Evolutionary conservation across 495 filamentous ascomycete genomes (phyloP).

Genomic region (Tuber melanosporum): DNA sequence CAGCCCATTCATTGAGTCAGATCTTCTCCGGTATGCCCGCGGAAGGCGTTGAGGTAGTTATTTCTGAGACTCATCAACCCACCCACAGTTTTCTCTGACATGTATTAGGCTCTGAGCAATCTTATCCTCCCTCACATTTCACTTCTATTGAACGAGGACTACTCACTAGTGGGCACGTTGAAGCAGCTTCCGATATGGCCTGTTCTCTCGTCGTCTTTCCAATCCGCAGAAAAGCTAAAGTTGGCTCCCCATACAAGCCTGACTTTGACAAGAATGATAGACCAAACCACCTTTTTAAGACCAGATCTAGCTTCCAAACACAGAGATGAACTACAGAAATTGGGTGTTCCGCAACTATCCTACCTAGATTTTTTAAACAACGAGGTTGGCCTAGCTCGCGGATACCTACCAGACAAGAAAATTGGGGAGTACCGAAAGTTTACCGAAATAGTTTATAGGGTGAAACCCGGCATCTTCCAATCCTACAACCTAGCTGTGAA

Average conservation of each 20-base stretch:
- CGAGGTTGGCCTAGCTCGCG: constrained; percentile 7
- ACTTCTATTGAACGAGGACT: constrained; percentile 1
- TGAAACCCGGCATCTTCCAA: constrained; percentile 11
- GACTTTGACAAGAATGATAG: constrained; percentile 10
- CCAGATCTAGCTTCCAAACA: constrained; percentile 12
- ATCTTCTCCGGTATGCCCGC: neutral
- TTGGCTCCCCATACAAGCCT: constrained; percentile 24
- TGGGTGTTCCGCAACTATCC: constrained; percentile 17
- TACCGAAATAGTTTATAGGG: constrained; percentile 9
- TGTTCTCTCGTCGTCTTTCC: constrained; percentile 18
- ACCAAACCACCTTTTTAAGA: constrained; percentile 18
- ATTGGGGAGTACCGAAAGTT: constrained; percentile 19
- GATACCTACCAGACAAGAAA: constrained; percentile 10
- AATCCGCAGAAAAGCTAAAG: constrained; percentile 15
- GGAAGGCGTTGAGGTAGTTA: neutral
- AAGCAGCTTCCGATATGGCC: constrained; percentile 33
- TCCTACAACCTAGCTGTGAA: constrained; percentile 22
- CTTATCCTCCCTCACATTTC: constrained; percentile 21
- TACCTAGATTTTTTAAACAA: constrained; percentile 16
- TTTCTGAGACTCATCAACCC: neutral
- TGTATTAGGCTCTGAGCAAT: constrained; percentile 17
- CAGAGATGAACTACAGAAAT: neutral
- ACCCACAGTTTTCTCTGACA: neutral
- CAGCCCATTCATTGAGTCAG: neutral
- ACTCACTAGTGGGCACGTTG: constrained; percentile 1